Evolutionary conservation across 1,139 yeast species (phyloP), one percentile per base, ranked within the genome.

Genomic region (Suzukiozyma palmioleophila): DNA sequence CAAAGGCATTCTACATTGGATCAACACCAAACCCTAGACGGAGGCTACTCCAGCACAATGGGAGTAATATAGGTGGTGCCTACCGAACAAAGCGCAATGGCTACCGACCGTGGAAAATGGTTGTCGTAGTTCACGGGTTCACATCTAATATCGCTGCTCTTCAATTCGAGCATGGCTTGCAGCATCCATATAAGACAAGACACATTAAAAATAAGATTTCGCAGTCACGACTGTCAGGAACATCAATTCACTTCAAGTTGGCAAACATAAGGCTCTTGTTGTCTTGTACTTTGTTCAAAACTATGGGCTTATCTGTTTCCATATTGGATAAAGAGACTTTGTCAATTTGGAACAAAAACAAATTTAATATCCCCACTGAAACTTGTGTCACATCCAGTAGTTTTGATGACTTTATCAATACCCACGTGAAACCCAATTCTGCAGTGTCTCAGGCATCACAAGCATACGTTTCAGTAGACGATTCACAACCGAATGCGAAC

Each of bases 111-210:
- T 86, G 95, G 95, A 74, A 73, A 41, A 79, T 83, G 81, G 59
- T 73, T 0, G 48, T 76, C 35, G 53, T 81, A 3, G 82, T 86
- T 0, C 65, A 81, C 48, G 89, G 90, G 8, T 86, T 86, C 53
- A 88, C 88, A 1, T 77, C 80, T n/a, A 77, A 76, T 45, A 69
- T 81, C 3, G 61, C 81, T 5, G 95, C 95, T 0, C 59, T 86
- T 39, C 90, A 84, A 55, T 79, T 79, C 53, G 83, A 81, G 50
- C 87, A 83, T 57, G 90, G 94, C 1, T 80, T 86, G 77, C 95
- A 86, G 50, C 92, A 85, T 56, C 69, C 84, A 1, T 68, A 79
- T 45, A 71, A 66, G 38, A 81, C 94, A 0, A 64, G 89, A 33
- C 87, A 77, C 52, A 79, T 84, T 3, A 50, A 60, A 1, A 49